phyloP scores from a whole-genome alignment of 352 stramenopile species.

The Phytophthora agathidicida region DNA sequence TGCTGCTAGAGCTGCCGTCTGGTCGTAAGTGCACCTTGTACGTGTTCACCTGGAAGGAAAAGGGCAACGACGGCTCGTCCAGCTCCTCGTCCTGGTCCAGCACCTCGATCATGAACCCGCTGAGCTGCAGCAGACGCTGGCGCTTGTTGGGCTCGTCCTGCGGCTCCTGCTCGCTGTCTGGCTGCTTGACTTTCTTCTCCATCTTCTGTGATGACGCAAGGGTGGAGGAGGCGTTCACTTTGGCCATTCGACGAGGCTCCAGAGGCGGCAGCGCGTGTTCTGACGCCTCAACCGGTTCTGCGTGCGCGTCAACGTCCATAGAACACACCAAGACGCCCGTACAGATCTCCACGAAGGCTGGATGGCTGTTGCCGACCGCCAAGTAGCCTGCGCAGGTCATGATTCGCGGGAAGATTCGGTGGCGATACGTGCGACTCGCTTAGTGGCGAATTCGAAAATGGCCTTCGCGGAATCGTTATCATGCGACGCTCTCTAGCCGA shows the following conservation, averaged over 20 bases:
- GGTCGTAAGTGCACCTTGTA: conserved; percentile 45
- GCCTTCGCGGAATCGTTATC: conserved; percentile 1
- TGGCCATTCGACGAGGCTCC: conserved; percentile 49
- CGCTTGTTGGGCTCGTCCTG: conserved; percentile 14
- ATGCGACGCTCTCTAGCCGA: conserved; percentile 3
- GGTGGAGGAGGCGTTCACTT: conserved; percentile 26
- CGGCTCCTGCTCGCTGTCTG: conserved; percentile 28
- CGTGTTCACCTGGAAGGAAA: conserved; percentile 75
- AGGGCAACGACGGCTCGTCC: conserved; percentile 47
- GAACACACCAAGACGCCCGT: conserved; percentile 61
- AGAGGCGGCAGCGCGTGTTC: conserved; percentile 46
- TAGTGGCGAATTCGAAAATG: conserved; percentile 24
- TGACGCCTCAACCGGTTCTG: neutral
- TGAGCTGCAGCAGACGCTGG: conserved; percentile 64
- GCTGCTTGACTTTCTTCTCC: conserved; percentile 25
- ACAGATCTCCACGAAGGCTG: conserved; percentile 66
- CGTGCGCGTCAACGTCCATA: conserved; percentile 5
- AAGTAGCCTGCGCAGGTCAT: conserved; percentile 79
- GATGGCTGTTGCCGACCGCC: conserved; percentile 56
- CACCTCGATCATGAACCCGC: conserved; percentile 65
- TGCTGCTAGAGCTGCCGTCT: conserved; percentile 38
- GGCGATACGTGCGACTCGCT: neutral
- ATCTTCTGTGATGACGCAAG: conserved; percentile 31
- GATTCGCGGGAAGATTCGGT: conserved; percentile 5
- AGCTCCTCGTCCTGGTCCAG: conserved; percentile 51